Base-by-base conservation (phyloP, 495 filamentous ascomycete genomes). In the Xylaria scruposa region DNA sequence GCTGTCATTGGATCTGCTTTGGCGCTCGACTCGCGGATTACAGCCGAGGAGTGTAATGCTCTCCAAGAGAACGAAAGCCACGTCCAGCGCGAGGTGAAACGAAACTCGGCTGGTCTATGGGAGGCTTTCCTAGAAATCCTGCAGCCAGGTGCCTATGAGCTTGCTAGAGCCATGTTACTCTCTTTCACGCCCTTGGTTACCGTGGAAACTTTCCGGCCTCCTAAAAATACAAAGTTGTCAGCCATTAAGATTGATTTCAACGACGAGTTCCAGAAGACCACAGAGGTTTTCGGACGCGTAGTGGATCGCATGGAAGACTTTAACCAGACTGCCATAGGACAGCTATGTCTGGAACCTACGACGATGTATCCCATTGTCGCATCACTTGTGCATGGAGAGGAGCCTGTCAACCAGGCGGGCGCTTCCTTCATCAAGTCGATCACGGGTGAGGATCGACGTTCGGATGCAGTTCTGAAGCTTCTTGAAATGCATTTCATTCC, bases 391-490 rank as follows among this genome's bases (percentile, higher is more conserved):
- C 70, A 91, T 87, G 73, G 84, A 33, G 90, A 95, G 68, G 79
- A 89, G 7, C 85, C 88, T 62, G 90, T 92, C 61, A 92, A 91
- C 67, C 90, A 93, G 76, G 91, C 92, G 29, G 88, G 92, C 5
- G 85, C 95, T 5, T 91, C 94, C 72, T 81, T 97, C 40, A 88
- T 97, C 73, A 97, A 97, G 77, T 88, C 88, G 53, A 85, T 93
- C 46, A 95, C 92, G 70, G 87, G 85, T 7, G 89, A 95, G 77
- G 87, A 85, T 61, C 87, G 85, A 69, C 90, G 92, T 58, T 85
- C 89, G 67, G 93, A 94, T 67, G 94, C 94, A 1, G 87, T 98
- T 46, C 87, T 88, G 33, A 87, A 90, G 75, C 80, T 97, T 40
- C 77, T 97, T 10, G 83, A 90, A 69, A 79, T 83, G 0, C 90